Evolutionary conservation across 306 rosid genomes (phyloP).

Genomic region (Citrullus colocynthis): DNA sequence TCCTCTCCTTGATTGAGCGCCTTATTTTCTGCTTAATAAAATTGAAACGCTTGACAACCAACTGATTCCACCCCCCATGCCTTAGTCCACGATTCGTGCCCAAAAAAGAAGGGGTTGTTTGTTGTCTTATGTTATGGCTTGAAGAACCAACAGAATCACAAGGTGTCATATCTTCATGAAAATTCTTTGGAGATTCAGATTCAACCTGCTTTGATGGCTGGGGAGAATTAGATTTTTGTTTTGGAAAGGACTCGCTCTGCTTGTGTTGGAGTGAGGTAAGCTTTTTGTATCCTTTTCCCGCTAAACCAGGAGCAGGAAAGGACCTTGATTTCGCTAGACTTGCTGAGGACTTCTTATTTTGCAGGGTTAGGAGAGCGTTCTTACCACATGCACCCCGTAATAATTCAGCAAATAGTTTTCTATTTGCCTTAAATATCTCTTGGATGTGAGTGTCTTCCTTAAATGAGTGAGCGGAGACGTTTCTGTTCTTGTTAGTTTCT

Average conservation of each 20-base stretch:
- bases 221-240: constrained; percentile 19
- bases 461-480: constrained; percentile 15
- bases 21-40: constrained; percentile 59
- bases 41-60: constrained; percentile 63
- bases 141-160: constrained; percentile 1
- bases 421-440: constrained; percentile 39
- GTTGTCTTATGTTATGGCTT: constrained; percentile 14
- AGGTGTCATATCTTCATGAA: constrained; percentile 11
- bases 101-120: constrained; percentile 13
- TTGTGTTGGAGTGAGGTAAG: constrained; percentile 54
- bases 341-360: constrained; percentile 25
- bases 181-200: constrained; percentile 23
- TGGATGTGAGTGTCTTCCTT: constrained; percentile 36
- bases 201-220: constrained; percentile 14
- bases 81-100: constrained; percentile 23
- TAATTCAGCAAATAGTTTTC: constrained; percentile 51
- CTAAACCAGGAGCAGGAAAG: constrained; percentile 44
- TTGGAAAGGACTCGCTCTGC: constrained; percentile 49
- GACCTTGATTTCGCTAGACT: constrained; percentile 59
- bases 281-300: constrained; percentile 16
- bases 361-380: constrained; percentile 11
- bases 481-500: constrained; percentile 16
- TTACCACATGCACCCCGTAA: constrained; percentile 25
- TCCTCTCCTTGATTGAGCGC: constrained; percentile 48
- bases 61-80: constrained; percentile 73